Base-by-base conservation (phyloP, 495 filamentous ascomycete species). In the Aspergillus sclerotiicarbonarius region DNA sequence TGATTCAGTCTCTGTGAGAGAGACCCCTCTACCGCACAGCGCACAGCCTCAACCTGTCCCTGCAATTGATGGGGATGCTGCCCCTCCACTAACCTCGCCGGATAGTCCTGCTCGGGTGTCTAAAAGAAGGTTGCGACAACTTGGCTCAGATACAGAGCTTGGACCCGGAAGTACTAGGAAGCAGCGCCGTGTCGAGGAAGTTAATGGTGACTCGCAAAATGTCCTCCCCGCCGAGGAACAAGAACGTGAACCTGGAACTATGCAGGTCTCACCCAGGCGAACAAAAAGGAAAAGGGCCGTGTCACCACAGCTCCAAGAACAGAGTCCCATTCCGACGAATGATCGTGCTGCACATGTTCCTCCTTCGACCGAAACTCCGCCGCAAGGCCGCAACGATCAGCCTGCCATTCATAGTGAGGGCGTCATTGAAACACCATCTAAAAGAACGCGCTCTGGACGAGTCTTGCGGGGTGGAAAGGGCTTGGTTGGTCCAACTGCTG, bases 261-360 rank as follows among this genome's bases (percentile, higher is more conserved):
- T 18, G 18, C 21, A 51, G 32, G 47, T 20, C 9, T 39, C 19
- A 4, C 44, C 47, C 19, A 54, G 32, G 32, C 8, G n/a, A 30
- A 25, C 39, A 12, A 65, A 65, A 37, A 55, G 63, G 10, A 60
- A 55, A 37, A 60, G 63, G 37, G 48, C 13, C 2, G 18, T 10
- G 25, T 31, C 45, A 30, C 19, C 19, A 9, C 33, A 54, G 29
- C 37, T 41, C 37, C 37, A n/a, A 41, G 13, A 41, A 15, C 37
- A 41, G n/a, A 41, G 13, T 6, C 4, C 4, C 37, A 41, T 6
- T n/a, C 13, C 9, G 1, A 25, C 25, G 25, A 13, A 35, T 35
- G 33, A 35, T 35, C 33, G 33, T 10, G 33, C 33, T 35, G 8
- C 37, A n/a, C 13, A 41, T n/a, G 13, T 2, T n/a, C 1, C 4